Evolutionary conservation across 805 yeast genomes (phyloP).

Genomic region (Wickerhamiella nectarea): DNA sequence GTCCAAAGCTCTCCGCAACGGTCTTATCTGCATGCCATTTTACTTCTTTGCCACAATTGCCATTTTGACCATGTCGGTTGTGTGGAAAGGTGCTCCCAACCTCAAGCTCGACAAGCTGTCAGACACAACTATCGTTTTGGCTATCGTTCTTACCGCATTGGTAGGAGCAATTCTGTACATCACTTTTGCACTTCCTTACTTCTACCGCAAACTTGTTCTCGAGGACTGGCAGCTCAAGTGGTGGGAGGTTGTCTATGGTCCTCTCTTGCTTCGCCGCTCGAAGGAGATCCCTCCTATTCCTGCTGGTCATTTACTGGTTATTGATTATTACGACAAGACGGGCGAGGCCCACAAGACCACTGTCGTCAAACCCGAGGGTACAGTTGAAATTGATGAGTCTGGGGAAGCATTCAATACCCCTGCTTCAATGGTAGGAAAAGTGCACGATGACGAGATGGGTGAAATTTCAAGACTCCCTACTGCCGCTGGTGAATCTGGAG

Average conservation of each 20-base stretch:
- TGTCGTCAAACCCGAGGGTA: not conserved
- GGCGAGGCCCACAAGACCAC: slow-evolving; percentile 5
- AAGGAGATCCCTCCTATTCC: slow-evolving; percentile 51
- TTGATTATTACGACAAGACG: slow-evolving; percentile 42
- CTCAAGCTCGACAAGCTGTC: slow-evolving; percentile 43
- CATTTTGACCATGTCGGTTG: slow-evolving; percentile 60
- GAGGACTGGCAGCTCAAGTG: slow-evolving; percentile 54
- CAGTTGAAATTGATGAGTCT: not conserved
- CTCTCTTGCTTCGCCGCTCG: slow-evolving; percentile 44
- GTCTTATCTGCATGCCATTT: slow-evolving; percentile 43
- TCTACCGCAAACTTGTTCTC: slow-evolving; percentile 43
- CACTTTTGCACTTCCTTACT: slow-evolving; percentile 45
- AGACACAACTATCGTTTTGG: slow-evolving; percentile 38
- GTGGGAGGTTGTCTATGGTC: slow-evolving; percentile 46
- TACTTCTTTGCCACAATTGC: slow-evolving; percentile 48
- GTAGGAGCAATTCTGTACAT: slow-evolving; percentile 41
- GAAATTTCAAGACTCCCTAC: slow-evolving; percentile 6
- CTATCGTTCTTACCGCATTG: slow-evolving; percentile 52
- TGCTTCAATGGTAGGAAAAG: not conserved
- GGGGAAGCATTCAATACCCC: not conserved
- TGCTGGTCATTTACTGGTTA: slow-evolving; percentile 38
- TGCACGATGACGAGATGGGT: slow-evolving; percentile 9
- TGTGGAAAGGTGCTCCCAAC: slow-evolving; percentile 69
- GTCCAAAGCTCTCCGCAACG: slow-evolving; percentile 41
- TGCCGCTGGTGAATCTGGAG: slow-evolving; percentile 9